Percentiles rank a stretch among this genome's conserved stretches.
Evolutionary conservation across 2,329 filamentous ascomycete genomes (phyloP).

Genomic region (Chalara sp.): DNA sequence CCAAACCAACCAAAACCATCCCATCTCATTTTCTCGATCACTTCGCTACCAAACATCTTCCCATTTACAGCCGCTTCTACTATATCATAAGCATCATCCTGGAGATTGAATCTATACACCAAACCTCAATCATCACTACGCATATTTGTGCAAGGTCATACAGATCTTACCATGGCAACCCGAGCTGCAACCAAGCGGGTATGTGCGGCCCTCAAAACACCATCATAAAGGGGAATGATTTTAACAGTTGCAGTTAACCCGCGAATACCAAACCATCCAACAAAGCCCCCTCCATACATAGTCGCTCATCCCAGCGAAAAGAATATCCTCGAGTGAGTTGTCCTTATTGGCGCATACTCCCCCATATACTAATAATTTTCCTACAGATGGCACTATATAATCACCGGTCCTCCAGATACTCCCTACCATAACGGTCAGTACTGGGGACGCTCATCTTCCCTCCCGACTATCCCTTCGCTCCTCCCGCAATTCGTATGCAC

Average conservation of each 20-base stretch:
- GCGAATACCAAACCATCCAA: conserved; percentile 58
- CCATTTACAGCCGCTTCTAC: not conserved
- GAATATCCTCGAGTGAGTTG: conserved; percentile 77
- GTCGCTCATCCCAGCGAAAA: conserved; percentile 80
- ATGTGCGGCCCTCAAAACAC: conserved; percentile 9
- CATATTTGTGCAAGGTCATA: not conserved
- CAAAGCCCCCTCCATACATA: conserved; percentile 86
- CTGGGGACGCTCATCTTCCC: conserved; percentile 95
- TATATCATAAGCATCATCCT: no score
- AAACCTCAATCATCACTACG: not conserved
- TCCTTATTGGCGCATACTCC: not conserved
- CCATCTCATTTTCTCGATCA: not conserved
- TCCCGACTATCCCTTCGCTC: conserved; percentile 93
- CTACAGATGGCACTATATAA: conserved; percentile 70
- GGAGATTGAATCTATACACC: no score
- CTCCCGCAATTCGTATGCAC: conserved; percentile 97
- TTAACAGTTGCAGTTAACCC: conserved; percentile 40
- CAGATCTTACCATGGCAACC: conserved; percentile 51
- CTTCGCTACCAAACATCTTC: not conserved
- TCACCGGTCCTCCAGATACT: conserved; percentile 88
- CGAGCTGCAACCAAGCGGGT: conserved; percentile 68
- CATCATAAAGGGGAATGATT: not conserved
- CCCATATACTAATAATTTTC: not conserved
- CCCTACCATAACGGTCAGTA: conserved; percentile 95
- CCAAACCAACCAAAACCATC: no score